Base-by-base conservation (phyloP, 164 flowering plant genomes). In the Echeveria elegans region DNA sequence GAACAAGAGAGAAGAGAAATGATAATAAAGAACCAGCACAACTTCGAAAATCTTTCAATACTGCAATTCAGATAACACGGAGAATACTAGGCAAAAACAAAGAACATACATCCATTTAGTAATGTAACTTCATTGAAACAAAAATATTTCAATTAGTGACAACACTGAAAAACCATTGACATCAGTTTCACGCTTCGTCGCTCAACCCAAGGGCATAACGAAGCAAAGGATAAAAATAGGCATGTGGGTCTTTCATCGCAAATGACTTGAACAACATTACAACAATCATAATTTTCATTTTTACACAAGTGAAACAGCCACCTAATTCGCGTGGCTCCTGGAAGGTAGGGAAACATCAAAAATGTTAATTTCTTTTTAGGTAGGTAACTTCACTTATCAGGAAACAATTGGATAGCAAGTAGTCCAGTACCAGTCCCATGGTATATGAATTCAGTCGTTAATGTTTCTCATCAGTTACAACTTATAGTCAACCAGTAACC, bases 1-100 rank as follows among this genome's bases (percentile, higher is more conserved):
- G 83, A 80, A 21, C 28, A 40, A 70, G 31, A 52, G 15, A 48
- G 21, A 69, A 66, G 61, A 62, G 29, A 18, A 8, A 68, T 63
- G 14, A 72, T 56, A 28, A 4, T 5, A 14, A 0, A 26, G 32
- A n/a, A n/a, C 32, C 6, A 12, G 31, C 32, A 56, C 19, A 18
- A 28, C 26, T 32, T 56, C 14, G 32, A 26, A 56, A 28, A 56
- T 2, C 30, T 15, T 56, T 56, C 61, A 15, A 56, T 28, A 56
- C 14, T 9, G 2, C 14, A 16, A 2, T 2, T 12, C 61, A 56
- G 31, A 56, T 1, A 26, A 56, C 15, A 26, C 12, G 28, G 28
- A 28, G 18, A 28, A 56, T 2, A 26, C 37, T 34, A 34, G 37
- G 37, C 37, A 34, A 34, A n/a, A 34, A 34, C 37, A 34, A 3